These are phyloP conservation scores for Colletotrichum higginsianum DNA, from an alignment of 2,329 filamentous ascomycete species.

Conservation along the genomic window DNA sequence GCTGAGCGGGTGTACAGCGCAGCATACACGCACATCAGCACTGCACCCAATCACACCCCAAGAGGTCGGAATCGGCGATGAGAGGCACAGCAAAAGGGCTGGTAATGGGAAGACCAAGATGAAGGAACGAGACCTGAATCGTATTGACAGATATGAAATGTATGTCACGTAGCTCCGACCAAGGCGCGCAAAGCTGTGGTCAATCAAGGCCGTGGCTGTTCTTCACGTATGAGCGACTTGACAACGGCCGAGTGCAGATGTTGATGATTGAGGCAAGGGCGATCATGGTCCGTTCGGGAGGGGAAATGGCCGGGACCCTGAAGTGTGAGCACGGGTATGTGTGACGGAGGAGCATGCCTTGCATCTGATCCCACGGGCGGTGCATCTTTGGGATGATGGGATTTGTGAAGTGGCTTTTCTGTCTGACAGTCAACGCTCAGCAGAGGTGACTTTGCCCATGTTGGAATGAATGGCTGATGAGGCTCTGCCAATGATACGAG, in stretches of 20 bases:
- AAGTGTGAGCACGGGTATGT: slow-evolving; percentile 14
- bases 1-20: slow-evolving; percentile 39
- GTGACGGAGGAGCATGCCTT: slow-evolving; percentile 31
- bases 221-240: slow-evolving; percentile 36
- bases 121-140: slow-evolving; percentile 2
- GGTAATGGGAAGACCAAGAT: not conserved
- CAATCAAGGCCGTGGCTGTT: slow-evolving; percentile 1
- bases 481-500: slow-evolving; percentile 34
- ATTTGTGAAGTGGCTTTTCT: slow-evolving; percentile 37
- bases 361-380: slow-evolving; percentile 14
- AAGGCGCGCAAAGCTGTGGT: slow-evolving; percentile 12
- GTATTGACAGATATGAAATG: not conserved
- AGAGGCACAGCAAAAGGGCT: slow-evolving; percentile 38
- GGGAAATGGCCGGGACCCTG: slow-evolving; percentile 19
- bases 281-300: slow-evolving; percentile 39
- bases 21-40: slow-evolving; percentile 29
- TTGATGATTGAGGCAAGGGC: slow-evolving; percentile 7
- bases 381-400: slow-evolving; percentile 34
- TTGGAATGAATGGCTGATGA: slow-evolving; percentile 12
- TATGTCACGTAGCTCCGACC: not conserved
- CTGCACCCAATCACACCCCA: slow-evolving; percentile 39
- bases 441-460: slow-evolving; percentile 3
- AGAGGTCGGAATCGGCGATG: slow-evolving; percentile 24
- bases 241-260: slow-evolving; percentile 29
- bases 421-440: slow-evolving; percentile 37